phyloP scores from a whole-genome alignment of 2,329 filamentous ascomycete species.

The Fusarium sp. region DNA sequence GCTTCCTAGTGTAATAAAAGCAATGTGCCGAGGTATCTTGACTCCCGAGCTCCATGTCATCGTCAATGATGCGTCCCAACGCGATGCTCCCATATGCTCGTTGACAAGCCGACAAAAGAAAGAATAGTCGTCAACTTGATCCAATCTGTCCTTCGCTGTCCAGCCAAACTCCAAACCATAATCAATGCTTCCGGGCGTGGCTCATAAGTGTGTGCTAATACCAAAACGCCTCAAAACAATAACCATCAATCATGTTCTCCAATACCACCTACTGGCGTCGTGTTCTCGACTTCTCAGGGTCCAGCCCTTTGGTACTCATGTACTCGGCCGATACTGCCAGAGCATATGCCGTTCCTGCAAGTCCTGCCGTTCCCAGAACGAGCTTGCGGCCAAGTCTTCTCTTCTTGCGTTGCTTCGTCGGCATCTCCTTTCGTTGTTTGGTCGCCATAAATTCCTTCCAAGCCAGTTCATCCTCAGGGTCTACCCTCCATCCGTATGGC shows the following conservation, averaged over 20 bases:
- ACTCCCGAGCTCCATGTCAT: slow-evolving; percentile 34
- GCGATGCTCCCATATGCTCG: neutral
- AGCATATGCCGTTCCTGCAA: slow-evolving; percentile 68
- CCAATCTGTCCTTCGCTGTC: neutral
- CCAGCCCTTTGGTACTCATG: slow-evolving; percentile 59
- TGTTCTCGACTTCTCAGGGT: slow-evolving; percentile 40
- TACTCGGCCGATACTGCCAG: slow-evolving; percentile 70
- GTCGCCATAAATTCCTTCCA: slow-evolving; percentile 55
- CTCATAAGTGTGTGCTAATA: neutral
- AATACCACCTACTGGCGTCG: slow-evolving; percentile 1
- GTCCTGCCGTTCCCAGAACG: slow-evolving; percentile 64
- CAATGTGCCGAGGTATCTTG: slow-evolving; percentile 32
- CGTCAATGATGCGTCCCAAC: neutral
- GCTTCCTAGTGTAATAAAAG: slow-evolving; percentile 11
- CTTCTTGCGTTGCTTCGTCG: slow-evolving; percentile 49
- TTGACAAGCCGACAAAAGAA: slow-evolving; percentile 7
- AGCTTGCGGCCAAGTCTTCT: slow-evolving; percentile 60
- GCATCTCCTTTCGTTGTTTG: slow-evolving; percentile 49
- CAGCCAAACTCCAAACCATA: slow-evolving; percentile 18
- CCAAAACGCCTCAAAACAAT: slow-evolving; percentile 1
- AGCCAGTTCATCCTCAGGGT: slow-evolving; percentile 59
- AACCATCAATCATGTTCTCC: neutral
- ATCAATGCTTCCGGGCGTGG: neutral
- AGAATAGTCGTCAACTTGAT: neutral
- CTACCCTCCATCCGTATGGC: slow-evolving; percentile 54